phyloP scores from a whole-genome alignment of 192 early-diverging fungal species.

The Backusella morwellensis region DNA sequence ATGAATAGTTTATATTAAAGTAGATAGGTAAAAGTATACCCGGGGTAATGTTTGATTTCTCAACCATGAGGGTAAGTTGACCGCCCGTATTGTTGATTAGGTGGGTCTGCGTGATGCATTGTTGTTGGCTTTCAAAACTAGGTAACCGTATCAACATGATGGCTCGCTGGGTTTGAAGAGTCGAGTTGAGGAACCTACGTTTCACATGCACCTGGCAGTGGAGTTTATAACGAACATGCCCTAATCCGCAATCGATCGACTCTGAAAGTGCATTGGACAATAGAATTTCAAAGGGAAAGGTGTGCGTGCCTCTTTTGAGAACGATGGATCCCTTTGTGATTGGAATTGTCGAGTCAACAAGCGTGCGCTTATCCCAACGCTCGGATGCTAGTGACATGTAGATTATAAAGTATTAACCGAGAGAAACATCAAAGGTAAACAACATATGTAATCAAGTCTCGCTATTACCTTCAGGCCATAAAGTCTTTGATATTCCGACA shows the following conservation, averaged over 20 bases:
- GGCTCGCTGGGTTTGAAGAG: neutral
- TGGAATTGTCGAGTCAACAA: slow-evolving; percentile 20
- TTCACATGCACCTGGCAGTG: slow-evolving; percentile 19
- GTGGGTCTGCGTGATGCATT: slow-evolving; percentile 15
- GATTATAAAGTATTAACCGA: neutral
- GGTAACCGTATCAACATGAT: slow-evolving; percentile 22
- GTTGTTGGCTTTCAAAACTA: slow-evolving; percentile 8
- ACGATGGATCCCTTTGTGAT: neutral
- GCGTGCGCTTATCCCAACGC: slow-evolving; percentile 26
- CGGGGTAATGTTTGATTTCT: slow-evolving; percentile 20
- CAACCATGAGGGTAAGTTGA: slow-evolving; percentile 14
- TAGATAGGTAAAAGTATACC: slow-evolving; percentile 19
- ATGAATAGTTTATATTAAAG: slow-evolving; percentile 8
- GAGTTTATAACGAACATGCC: slow-evolving; percentile 28
- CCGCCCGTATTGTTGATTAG: neutral
- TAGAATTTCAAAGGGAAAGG: slow-evolving; percentile 33
- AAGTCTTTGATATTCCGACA: slow-evolving; percentile 31
- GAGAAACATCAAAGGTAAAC: neutral
- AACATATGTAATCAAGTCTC: neutral
- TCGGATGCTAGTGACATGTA: neutral
- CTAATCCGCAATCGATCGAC: slow-evolving; percentile 31
- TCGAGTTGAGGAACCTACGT: slow-evolving; percentile 3
- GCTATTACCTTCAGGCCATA: slow-evolving; percentile 33
- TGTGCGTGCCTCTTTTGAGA: slow-evolving; percentile 14
- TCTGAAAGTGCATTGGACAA: slow-evolving; percentile 30